Base-by-base conservation (phyloP, 1,284 basidiomycete genomes). In the Tremellales sp. region DNA sequence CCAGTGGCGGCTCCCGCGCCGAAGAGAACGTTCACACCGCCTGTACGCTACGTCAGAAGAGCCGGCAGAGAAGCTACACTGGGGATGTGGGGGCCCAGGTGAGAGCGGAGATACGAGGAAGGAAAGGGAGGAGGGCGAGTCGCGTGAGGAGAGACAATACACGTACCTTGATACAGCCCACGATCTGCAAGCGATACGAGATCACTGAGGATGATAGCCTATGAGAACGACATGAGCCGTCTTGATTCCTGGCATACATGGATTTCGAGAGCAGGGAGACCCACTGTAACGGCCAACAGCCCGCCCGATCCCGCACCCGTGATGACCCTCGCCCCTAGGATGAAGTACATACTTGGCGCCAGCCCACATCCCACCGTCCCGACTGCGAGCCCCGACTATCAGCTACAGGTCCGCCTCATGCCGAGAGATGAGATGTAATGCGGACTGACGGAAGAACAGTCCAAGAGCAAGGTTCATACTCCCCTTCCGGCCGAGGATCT, bases 301-400 rank as follows among this genome's bases (percentile, higher is more conserved):
- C 63, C 63, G 3, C 63, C 63, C 32, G 54, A 51, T n/a, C 61
- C 63, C 16, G 54, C 51, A 8, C 63, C 63, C 2, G 61, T 54
- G 5, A 61, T 40, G n/a, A 43, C 51, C 28, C 61, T 41, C 3
- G 54, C 54, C n/a, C 50, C 43, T 14, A 65, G 43, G 18, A 61
- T 54, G 29, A 53, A 44, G 5, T 25, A 33, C 59, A 65, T 63
- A 3, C 35, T 45, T 3, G 59, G 56, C 4, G 63, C 56, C 1
- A 62, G 19, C 1, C 59, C 59, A 29, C 60, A 65, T 7, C 48
- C 14, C 5, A 60, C 36, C 10, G 63, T 65, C 8, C 63, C 63
- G 16, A 27, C 51, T 57, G 44, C 18, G 5, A 28, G 35, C 4
- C 37, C 13, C 1, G n/a, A n/a, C n/a, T n/a, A n/a, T n/a, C n/a